A percentile compares a stretch with the other conserved stretches of the same genome.
These are phyloP conservation scores for Colletotrichum spaethianum DNA, from an alignment of 2,329 filamentous ascomycete species.

Conservation along the genomic window DNA sequence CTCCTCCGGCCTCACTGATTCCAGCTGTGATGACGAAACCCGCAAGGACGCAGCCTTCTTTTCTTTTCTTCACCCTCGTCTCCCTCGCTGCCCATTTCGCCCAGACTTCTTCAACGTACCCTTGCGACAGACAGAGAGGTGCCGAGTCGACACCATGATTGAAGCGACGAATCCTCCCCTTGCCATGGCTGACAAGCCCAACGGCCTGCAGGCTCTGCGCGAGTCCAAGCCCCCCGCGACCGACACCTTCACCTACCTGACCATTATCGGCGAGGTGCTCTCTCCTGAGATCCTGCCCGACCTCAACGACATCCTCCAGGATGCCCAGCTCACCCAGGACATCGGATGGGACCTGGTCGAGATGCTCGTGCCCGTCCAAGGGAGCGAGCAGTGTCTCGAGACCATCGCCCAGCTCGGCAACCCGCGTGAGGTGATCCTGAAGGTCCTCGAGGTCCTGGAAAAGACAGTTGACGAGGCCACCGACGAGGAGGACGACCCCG, in stretches of 20 bases:
- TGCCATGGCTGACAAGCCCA: conserved; percentile 50
- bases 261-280: conserved; percentile 82
- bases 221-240: conserved; percentile 66
- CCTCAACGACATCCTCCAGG: conserved; percentile 78
- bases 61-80: conserved; percentile 22
- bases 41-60: conserved; percentile 25
- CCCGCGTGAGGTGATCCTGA: conserved; percentile 85
- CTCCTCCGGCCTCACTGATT: conserved; percentile 1
- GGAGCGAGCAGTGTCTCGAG: conserved; percentile 79
- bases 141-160: conserved; percentile 31
- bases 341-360: conserved; percentile 90
- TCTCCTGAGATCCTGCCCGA: conserved; percentile 76
- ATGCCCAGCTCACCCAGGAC: conserved; percentile 77
- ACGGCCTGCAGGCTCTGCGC: conserved; percentile 61
- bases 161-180: conserved; percentile 32
- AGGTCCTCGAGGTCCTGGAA: conserved; percentile 81
- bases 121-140: conserved; percentile 3
- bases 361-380: conserved; percentile 77
- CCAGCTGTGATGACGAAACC: conserved; percentile 37
- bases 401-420: conserved; percentile 84
- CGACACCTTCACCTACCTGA: conserved; percentile 83
- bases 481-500: conserved; percentile 54
- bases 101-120: conserved; percentile 5
- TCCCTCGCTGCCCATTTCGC: conserved; percentile 4
- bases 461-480: conserved; percentile 61